Evolutionary conservation across 108 stramenopile genomes (phyloP).

Genomic region (Licmophora abbreviata): DNA sequence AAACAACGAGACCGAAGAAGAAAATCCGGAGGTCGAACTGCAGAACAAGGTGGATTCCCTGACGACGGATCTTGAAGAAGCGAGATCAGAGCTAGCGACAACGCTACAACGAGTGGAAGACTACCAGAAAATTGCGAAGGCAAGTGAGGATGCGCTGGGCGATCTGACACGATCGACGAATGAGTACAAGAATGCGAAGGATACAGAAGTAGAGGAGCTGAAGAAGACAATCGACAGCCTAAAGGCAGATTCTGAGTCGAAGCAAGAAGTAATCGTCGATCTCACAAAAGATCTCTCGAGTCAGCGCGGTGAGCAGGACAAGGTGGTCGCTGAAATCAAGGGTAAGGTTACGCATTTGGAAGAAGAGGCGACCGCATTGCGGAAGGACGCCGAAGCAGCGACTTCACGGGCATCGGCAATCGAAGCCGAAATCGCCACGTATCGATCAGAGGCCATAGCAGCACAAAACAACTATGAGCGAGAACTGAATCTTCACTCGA

Average conservation of each 20-base stretch:
- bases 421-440: slow-evolving; percentile 36
- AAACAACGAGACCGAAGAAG: slow-evolving; percentile 39
- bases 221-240: slow-evolving; percentile 17
- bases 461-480: slow-evolving; percentile 73
- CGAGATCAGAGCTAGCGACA: slow-evolving; percentile 43
- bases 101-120: slow-evolving; percentile 37
- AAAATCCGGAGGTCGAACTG: slow-evolving; percentile 41
- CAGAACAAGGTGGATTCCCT: too few relatives aligned
- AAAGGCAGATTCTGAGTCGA: slow-evolving; percentile 33
- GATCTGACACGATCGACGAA: slow-evolving; percentile 50
- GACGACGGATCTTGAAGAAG: slow-evolving; percentile 44
- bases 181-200: slow-evolving; percentile 45
- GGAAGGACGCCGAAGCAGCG: slow-evolving; percentile 49
- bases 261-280: slow-evolving; percentile 56
- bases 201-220: slow-evolving; percentile 35
- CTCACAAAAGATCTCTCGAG: slow-evolving; percentile 68
- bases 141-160: slow-evolving; percentile 55
- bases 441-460: slow-evolving; percentile 39
- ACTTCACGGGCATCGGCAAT: slow-evolving; percentile 28
- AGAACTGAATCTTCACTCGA: slow-evolving; percentile 73
- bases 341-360: slow-evolving; percentile 43
- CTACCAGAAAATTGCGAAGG: slow-evolving; percentile 60
- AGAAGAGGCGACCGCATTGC: slow-evolving; percentile 20
- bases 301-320: slow-evolving; percentile 63
- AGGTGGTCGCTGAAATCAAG: slow-evolving; percentile 42